Evolutionary conservation across 495 filamentous ascomycete species (phyloP), one percentile per base, ranked within the genome.

Genomic region (Cetradonia linearis): DNA sequence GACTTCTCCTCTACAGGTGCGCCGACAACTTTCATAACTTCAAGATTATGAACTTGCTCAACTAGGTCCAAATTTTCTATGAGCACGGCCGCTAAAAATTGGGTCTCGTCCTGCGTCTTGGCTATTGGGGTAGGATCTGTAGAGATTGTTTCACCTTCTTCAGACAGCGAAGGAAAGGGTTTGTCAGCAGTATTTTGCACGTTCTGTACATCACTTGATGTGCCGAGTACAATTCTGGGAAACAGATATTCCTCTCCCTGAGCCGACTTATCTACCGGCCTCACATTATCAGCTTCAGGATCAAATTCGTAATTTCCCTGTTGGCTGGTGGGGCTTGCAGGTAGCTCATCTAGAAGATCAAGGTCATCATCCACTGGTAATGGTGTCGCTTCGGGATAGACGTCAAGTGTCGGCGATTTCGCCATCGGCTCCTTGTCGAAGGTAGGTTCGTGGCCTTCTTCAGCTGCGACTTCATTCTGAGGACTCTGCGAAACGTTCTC

Each of bases 301-400:
- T 34, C 48, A 8, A 38, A 14, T 9, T 5, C 36, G 7, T 31
- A 5, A 14, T 47, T 28, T 28, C 14, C 20, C 6, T 23, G 3
- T 54, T 47, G 13, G 20, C 14, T 13, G 31, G 11, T 25, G 40
- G 47, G 31, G n/a, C 36, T 62, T 44, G 9, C 13, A 58, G 46
- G 34, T 30, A 34, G 61, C 55, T 33, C 55, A 30, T 62, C 47
- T 18, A 62, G n/a, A 18, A 59, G 23, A 31, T 59, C 55, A 47
- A 53, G 55, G 34, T 59, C 61, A 28, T 62, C 55, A 33, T 34
- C 30, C 0, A 40, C 7, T 37, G 61, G 61, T 31, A 62, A 54
- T 25, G 61, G 61, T 34, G 28, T 59, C 18, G 48, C 61, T 46
- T 36, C 33, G 27, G 61, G 55, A 54, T 55, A 52, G 20, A 46